A percentile compares a stretch with the other conserved stretches of the same genome.
phyloP scores from a whole-genome alignment of 73 alveolate genomes.

The Durusdinium trenchii region DNA sequence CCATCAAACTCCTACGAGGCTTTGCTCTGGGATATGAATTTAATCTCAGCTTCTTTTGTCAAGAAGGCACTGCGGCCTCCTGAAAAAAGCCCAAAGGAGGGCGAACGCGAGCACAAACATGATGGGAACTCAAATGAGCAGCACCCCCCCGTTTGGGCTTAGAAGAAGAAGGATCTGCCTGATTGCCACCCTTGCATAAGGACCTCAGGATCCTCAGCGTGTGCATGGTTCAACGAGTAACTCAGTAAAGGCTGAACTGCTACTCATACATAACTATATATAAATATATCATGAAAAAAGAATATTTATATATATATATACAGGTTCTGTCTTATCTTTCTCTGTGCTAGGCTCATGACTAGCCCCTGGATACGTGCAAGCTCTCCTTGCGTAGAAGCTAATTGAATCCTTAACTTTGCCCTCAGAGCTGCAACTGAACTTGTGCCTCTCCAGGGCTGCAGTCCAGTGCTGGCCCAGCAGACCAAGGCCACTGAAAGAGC shows the following conservation, averaged over 20 bases:
- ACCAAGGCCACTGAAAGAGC: not conserved
- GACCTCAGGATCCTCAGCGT: conserved; percentile 44
- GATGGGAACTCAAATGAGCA: not conserved
- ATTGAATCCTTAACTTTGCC: not conserved
- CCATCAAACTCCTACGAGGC: not conserved
- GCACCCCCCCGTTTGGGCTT: not conserved
- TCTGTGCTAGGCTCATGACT: not conserved
- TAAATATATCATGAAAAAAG: too few species aligned
- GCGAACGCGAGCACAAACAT: not conserved
- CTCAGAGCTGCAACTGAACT: not conserved
- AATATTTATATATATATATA: too few species aligned
- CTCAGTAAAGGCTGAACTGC: not conserved
- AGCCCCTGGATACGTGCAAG: not conserved
- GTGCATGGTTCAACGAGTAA: not conserved
- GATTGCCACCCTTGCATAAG: conserved; percentile 27
- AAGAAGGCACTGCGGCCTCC: conserved; percentile 50
- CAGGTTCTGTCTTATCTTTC: not conserved
- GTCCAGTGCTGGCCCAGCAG: conserved; percentile 76
- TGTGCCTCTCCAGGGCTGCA: conserved; percentile 57
- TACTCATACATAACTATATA: not conserved
- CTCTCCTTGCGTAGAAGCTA: not conserved
- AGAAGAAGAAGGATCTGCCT: not conserved
- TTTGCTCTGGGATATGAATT: conserved; percentile 39
- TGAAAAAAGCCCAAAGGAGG: not conserved
- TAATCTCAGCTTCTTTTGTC: conserved; percentile 42